phyloP scores from a whole-genome alignment of 352 stramenopile species.

The Phytopythium boreale region DNA sequence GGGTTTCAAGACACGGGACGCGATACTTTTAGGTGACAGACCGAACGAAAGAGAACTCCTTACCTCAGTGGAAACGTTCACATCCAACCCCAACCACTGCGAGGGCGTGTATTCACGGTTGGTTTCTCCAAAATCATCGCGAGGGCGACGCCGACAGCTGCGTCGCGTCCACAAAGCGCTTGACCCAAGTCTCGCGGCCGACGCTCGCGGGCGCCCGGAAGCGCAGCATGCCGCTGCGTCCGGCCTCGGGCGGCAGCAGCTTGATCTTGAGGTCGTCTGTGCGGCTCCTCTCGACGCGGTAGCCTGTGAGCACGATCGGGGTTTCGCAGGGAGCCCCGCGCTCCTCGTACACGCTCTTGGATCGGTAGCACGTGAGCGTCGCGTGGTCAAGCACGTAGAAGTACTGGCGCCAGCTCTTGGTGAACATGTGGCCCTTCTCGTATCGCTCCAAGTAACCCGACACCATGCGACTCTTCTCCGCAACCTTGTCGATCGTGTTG shows the following conservation, averaged over 20 bases:
- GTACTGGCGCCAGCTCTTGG: conserved; percentile 75
- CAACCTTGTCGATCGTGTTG: conserved; percentile 71
- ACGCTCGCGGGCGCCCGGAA: conserved; percentile 73
- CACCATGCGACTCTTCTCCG: conserved; percentile 58
- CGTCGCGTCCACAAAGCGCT: conserved; percentile 67
- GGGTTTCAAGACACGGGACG: background rate
- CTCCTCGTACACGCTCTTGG: conserved; percentile 72
- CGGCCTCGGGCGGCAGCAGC: conserved; percentile 59
- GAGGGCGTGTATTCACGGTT: background rate
- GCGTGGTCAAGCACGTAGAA: conserved; percentile 71
- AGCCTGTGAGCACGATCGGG: conserved; percentile 58
- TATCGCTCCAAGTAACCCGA: conserved; percentile 74
- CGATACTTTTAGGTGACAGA: background rate
- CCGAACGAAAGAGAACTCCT: background rate
- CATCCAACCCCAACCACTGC: background rate
- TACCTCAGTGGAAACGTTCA: background rate
- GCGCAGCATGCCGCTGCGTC: conserved; percentile 50
- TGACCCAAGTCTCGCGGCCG: conserved; percentile 73
- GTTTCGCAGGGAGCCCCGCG: conserved; percentile 43
- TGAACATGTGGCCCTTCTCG: conserved; percentile 71
- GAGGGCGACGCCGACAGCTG: conserved; percentile 29
- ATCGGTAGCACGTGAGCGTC: conserved; percentile 68
- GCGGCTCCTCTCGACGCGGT: conserved; percentile 61
- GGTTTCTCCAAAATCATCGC: background rate
- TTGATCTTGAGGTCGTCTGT: conserved; percentile 85